A percentile compares a stretch with the other conserved stretches of the same genome.
These are phyloP conservation scores for Silene coronaria DNA, from an alignment of 179 eudicot genomes.

Conservation along the genomic window DNA sequence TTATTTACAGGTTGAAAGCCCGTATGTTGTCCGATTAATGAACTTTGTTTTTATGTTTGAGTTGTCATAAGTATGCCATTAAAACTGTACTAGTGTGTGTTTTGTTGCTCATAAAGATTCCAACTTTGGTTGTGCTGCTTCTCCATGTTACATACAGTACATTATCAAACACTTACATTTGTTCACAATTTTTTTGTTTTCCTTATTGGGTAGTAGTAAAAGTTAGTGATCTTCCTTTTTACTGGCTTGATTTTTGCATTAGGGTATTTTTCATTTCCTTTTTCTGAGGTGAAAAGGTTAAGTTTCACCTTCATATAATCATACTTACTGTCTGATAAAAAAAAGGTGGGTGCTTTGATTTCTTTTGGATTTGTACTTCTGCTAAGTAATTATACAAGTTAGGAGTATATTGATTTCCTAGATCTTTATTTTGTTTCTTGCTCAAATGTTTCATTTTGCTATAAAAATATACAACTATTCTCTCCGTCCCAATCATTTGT, in stretches of 20 bases:
- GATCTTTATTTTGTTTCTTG: constrained; percentile 20
- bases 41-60: background rate
- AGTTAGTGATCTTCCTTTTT: constrained; percentile 12
- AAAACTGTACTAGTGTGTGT: constrained; percentile 7
- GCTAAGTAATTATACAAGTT: background rate
- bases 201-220: background rate
- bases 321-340: background rate
- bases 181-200: background rate
- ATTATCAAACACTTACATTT: background rate
- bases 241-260: constrained; percentile 17
- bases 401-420: constrained; percentile 14
- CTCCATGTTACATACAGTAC: constrained; percentile 2
- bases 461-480: background rate
- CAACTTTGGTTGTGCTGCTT: constrained; percentile 22
- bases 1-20: too few relatives aligned
- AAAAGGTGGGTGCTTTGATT: constrained; percentile 21
- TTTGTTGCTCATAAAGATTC: constrained; percentile 19
- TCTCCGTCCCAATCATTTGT: too few relatives aligned
- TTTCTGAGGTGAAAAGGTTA: constrained; percentile 8
- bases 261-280: constrained; percentile 4
- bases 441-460: background rate
- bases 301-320: too few relatives aligned
- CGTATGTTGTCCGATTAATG: too few relatives aligned
- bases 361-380: constrained; percentile 20
- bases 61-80: background rate